Percentiles rank a stretch among this genome's conserved stretches.
Conservation (phyloP, 1,284 basidiomycete genomes). For the Cutaneotrichosporon dermatis region DNA sequence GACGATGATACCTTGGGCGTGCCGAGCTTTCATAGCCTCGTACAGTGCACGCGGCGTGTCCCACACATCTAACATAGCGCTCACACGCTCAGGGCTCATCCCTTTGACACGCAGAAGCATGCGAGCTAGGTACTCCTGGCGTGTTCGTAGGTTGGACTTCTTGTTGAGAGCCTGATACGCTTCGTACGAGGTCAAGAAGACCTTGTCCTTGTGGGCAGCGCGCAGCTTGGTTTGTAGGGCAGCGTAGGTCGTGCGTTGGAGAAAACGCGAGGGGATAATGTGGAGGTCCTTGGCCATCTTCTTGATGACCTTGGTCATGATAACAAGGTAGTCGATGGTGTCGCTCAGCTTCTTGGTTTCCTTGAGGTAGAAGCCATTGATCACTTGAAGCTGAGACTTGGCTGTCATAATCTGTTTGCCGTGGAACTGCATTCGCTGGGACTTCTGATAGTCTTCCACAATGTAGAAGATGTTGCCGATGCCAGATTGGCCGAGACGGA, state of each 20-base stretch:
- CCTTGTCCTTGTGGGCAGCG: conserved; percentile 27
- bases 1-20: conserved; percentile 11
- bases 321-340: conserved; percentile 53
- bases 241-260: conserved; percentile 33
- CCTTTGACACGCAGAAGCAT: conserved; percentile 56
- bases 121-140: conserved; percentile 52
- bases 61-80: conserved; percentile 51
- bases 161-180: conserved; percentile 53
- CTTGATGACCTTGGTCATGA: conserved; percentile 51
- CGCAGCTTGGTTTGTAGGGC: conserved; percentile 45
- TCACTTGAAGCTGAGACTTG: conserved; percentile 54
- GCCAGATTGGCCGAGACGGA: conserved; percentile 52
- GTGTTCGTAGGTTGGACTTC: conserved; percentile 51
- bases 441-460: conserved; percentile 54
- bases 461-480: conserved; percentile 55
- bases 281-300: conserved; percentile 42
- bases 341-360: conserved; percentile 53
- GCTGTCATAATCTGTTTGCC: conserved; percentile 47
- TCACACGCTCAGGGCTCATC: conserved; percentile 54
- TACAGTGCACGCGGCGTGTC: conserved; percentile 51
- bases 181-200: conserved; percentile 51
- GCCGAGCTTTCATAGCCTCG: conserved; percentile 39
- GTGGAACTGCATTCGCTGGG: conserved; percentile 38
- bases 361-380: conserved; percentile 56
- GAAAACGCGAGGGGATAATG: conserved; percentile 51